Evolutionary conservation across 768 basidiomycete genomes (phyloP), one percentile per base, ranked within the genome.

Genomic region (Mycena vitilis): DNA sequence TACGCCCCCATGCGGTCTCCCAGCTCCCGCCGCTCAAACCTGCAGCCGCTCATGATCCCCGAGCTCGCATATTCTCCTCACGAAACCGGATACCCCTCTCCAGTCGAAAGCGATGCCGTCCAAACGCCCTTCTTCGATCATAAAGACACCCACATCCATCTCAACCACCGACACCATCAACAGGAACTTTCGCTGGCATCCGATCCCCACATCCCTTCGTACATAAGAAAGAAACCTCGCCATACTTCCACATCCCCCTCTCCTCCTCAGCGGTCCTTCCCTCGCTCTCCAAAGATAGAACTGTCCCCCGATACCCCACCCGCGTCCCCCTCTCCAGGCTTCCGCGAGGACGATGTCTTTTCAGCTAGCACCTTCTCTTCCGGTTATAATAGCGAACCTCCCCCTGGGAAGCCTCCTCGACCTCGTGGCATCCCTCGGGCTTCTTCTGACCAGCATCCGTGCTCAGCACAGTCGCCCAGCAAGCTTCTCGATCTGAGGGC

Each of bases 31-130:
- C 73, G 66, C 59, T 66, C 68, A 25, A 60, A 73, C 68, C 59
- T 75, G 55, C 71, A 71, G 47, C 73, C 73, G 37, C 73, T 71
- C 49, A 75, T 71, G 67, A 73, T 74, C n/a, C 74, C 74, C 44
- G 76, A 75, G 36, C 74, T 75, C 54, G 66, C 75, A 51, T 73
- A 71, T 67, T 76, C 76, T 36, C 75, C 75, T 71, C 75, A 78
- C 66, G 82, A 81, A 47, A 80, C 81, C 45, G 75, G 73, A 36
- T 78, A 78, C 72, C 67, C 73, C n/a, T 80, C 78, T 49, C 78
- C 80, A 10, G 78, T 81, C 63, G 82, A 83, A 74, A 82, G 81
- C 73, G 80, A 84, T 62, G 15, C 40, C 40, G 75, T 84, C 60
- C 77, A 81, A 68, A 84, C 82, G 44, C 83, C 83, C 38, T 78